These are phyloP conservation scores for Nicotiana rustica DNA, from an alignment of 305 asterid species.

Conservation along the genomic window DNA sequence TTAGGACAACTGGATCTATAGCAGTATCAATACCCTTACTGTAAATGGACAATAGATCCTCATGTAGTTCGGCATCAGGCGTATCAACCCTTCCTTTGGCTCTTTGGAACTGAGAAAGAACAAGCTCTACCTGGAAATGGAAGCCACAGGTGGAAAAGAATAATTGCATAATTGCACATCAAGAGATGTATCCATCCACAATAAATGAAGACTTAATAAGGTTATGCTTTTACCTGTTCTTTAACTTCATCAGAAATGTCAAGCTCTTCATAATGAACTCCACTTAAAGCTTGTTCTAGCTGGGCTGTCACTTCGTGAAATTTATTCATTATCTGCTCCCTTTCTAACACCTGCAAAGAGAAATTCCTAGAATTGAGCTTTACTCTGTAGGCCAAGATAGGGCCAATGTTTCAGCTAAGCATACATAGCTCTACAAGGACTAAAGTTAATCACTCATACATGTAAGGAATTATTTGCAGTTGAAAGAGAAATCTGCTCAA, in stretches of 20 bases:
- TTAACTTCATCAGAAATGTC: slow-evolving; percentile 93
- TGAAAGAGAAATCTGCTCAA: slow-evolving; percentile 11
- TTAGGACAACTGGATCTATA: slow-evolving; percentile 60
- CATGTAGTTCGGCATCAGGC: slow-evolving; percentile 76
- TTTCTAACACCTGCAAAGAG: slow-evolving; percentile 78
- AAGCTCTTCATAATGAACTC: slow-evolving; percentile 76
- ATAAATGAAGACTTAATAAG: slow-evolving; percentile 31
- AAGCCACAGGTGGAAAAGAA: slow-evolving; percentile 32
- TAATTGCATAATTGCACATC: slow-evolving; percentile 34
- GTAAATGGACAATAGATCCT: slow-evolving; percentile 74
- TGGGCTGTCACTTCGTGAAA: slow-evolving; percentile 78
- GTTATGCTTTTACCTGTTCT: slow-evolving; percentile 69
- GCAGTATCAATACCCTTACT: slow-evolving; percentile 50
- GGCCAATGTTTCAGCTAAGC: not conserved
- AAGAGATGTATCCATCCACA: slow-evolving; percentile 16
- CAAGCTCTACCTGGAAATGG: slow-evolving; percentile 85
- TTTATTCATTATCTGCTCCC: slow-evolving; percentile 68
- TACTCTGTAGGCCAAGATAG: not conserved
- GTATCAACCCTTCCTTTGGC: slow-evolving; percentile 93
- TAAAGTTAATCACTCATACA: not conserved
- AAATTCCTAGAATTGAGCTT: slow-evolving; percentile 30
- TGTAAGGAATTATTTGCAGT: not conserved
- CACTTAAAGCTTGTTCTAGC: slow-evolving; percentile 80
- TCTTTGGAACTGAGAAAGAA: slow-evolving; percentile 91
- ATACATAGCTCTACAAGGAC: not conserved